Evolutionary conservation across 108 stramenopile genomes (phyloP), one percentile per base, ranked within the genome.

Genomic region (Phaeodactylum tricornutum): DNA sequence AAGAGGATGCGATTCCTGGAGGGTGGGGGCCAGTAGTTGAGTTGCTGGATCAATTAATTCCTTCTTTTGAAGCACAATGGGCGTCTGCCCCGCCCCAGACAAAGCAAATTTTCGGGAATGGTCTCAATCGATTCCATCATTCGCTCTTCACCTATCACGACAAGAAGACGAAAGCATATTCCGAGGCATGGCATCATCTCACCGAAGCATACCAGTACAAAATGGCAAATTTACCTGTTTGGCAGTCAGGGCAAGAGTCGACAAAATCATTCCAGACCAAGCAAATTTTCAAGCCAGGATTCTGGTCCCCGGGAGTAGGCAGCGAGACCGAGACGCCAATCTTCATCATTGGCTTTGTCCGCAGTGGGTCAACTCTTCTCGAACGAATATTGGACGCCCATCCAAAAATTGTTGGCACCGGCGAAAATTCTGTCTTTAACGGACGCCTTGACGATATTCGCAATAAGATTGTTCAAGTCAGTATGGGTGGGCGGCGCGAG

Each of bases 341-440:
- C 33, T 93, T 93, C 52, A 75, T 93, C 43, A 77, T 93, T 64
- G 91, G 91, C 6, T 85, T 93, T 66, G 79, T 80, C 6, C 48
- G 91, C 23, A 76, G 77, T 46, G 91, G 91, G 29, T 87, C 84
- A 1, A 93, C 91, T 16, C 63, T 93, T 11, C 38, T 93, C 49
- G 91, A 93, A 40, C 57, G 81, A 36, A 81, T 93, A 14, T 53
- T 93, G 25, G 91, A 84, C 61, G 67, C 84, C 6, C 91, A 93
- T 59, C 81, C 86, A 9, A 32, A 62, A 37, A 82, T 88, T 61
- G 79, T 76, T 43, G 91, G 91, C 5, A 79, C 77, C 3, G 91
- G 91, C 17, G 91, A 93, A 57, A 85, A 93, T 44, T 84, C 82
- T 5, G 84, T 93, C 0, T 93, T 88, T 59, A 93, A 93, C 60